phyloP scores from a whole-genome alignment of 2,329 filamentous ascomycete species.

The Diaporthe sp. region DNA sequence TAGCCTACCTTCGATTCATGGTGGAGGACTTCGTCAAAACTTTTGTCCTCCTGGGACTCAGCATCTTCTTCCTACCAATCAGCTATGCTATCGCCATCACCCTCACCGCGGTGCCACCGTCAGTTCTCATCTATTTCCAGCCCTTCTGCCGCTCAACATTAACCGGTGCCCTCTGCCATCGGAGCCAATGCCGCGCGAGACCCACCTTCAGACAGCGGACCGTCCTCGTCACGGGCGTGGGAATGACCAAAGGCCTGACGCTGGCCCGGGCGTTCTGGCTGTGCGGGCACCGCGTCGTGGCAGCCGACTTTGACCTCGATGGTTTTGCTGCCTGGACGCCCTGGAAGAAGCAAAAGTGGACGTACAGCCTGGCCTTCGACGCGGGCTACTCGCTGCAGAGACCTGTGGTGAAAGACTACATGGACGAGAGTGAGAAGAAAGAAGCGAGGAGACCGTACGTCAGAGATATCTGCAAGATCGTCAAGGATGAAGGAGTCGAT shows the following conservation, averaged over 20 bases:
- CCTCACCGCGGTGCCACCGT: constrained; percentile 9
- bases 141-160: constrained; percentile 27
- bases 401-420: constrained; percentile 40
- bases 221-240: constrained; percentile 79
- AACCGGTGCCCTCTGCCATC: constrained; percentile 16
- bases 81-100: constrained; percentile 27
- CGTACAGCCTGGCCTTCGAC: constrained; percentile 68
- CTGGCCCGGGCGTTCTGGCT: constrained; percentile 76
- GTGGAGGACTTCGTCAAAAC: constrained; percentile 36
- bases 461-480: constrained; percentile 51
- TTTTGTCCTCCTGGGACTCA: constrained; percentile 18
- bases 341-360: neutral
- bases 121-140: constrained; percentile 28
- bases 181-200: constrained; percentile 22
- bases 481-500: constrained; percentile 72
- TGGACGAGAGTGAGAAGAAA: constrained; percentile 64
- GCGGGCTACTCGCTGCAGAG: constrained; percentile 62
- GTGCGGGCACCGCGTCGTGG: constrained; percentile 78
- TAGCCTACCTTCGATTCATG: neutral
- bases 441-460: constrained; percentile 62
- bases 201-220: constrained; percentile 51
- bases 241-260: constrained; percentile 78
- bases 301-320: constrained; percentile 71
- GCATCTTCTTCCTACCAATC: constrained; percentile 13
- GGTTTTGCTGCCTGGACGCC: constrained; percentile 59